Conservation (phyloP, 1,139 yeast species). For the Magnusiomyces tetraspermus region DNA sequence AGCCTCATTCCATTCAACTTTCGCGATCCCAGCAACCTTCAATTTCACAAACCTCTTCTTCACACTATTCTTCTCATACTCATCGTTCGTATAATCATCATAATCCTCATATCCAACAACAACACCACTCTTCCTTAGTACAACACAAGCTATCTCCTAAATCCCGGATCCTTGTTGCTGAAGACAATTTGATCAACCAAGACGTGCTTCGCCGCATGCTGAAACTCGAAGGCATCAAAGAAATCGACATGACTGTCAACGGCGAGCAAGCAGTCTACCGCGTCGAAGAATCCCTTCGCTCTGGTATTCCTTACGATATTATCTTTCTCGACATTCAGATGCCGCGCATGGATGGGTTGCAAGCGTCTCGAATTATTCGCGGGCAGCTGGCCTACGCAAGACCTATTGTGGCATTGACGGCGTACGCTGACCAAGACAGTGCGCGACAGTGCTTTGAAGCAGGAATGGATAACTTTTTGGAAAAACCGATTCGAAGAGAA, state of each 20-base stretch:
- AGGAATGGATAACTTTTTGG: conserved; percentile 82
- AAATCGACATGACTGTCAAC: conserved; percentile 70
- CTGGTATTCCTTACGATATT: conserved; percentile 38
- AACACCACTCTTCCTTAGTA: too few species aligned
- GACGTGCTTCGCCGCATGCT: conserved; percentile 84
- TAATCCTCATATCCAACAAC: too few species aligned
- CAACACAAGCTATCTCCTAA: too few species aligned
- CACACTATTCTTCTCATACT: too few species aligned
- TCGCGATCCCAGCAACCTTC: too few species aligned
- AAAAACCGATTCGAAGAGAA: conserved; percentile 75
- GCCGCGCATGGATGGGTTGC: conserved; percentile 85
- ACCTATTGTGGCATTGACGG: conserved; percentile 90
- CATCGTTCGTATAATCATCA: too few species aligned
- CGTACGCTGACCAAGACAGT: conserved; percentile 71
- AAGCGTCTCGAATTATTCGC: conserved; percentile 69
- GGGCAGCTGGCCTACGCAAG: conserved; percentile 50
- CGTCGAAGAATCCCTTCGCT: conserved; percentile 44
- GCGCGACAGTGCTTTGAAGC: conserved; percentile 65
- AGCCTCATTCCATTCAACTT: too few species aligned
- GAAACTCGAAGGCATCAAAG: conserved; percentile 60
- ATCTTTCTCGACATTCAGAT: conserved; percentile 95
- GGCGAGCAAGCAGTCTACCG: conserved; percentile 76
- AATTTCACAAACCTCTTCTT: too few species aligned
- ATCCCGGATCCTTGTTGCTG: conserved; percentile 67
- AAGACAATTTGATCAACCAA: conserved; percentile 85